These are phyloP conservation scores for Hysterangium stoloniferum DNA, from an alignment of 768 basidiomycete species.

Conservation along the genomic window DNA sequence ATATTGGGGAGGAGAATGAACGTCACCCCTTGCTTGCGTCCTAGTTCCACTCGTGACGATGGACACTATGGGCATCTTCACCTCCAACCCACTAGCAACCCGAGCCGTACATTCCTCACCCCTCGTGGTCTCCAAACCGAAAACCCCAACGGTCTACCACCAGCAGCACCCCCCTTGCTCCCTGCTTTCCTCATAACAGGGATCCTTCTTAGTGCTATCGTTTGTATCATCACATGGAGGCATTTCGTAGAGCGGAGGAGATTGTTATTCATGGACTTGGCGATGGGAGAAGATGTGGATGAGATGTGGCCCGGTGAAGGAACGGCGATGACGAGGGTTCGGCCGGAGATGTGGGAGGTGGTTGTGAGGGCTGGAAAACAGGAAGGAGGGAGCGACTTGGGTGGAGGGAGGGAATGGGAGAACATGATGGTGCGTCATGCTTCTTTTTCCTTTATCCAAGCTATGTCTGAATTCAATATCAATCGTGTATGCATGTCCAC, in stretches of 20 bases:
- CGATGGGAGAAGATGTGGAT: not conserved
- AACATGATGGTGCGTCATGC: slow-evolving; percentile 32
- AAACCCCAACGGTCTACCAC: not conserved
- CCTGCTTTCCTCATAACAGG: slow-evolving; percentile 54
- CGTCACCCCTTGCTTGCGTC: too few species aligned
- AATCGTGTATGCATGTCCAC: too few species aligned
- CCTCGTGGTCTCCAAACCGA: too few species aligned
- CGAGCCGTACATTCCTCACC: too few species aligned
- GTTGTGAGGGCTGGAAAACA: slow-evolving; percentile 10
- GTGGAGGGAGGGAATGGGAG: slow-evolving; percentile 26
- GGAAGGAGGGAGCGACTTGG: slow-evolving; percentile 13
- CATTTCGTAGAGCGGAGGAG: slow-evolving; percentile 7
- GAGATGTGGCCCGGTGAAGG: not conserved
- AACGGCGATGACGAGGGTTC: slow-evolving; percentile 1
- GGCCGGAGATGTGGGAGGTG: slow-evolving; percentile 11
- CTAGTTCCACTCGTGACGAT: too few species aligned
- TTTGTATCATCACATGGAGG: slow-evolving; percentile 17
- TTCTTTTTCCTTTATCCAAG: not conserved
- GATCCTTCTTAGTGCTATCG: slow-evolving; percentile 41
- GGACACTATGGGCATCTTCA: too few species aligned
- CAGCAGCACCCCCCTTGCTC: slow-evolving; percentile 43
- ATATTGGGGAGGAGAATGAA: too few species aligned
- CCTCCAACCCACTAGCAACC: too few species aligned
- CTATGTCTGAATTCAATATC: not conserved
- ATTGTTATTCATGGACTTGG: slow-evolving; percentile 39